Evolutionary conservation across 345 rosid species (phyloP).

Genomic region (Citrus sinensis): DVS_A1.0 CM039164.1:14916501-14917000

Average conservation of each 20-base stretch:
- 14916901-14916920: not conserved
- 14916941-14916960: not conserved
- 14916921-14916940: not conserved
- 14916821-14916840: not conserved
- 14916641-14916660: constrained; percentile 56
- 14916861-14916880: not conserved
- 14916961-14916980: not conserved
- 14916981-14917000: not conserved
- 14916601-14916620: constrained; percentile 79
- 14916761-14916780: constrained; percentile 47
- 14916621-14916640: constrained; percentile 78
- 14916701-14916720: constrained; percentile 83
- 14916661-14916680: constrained; percentile 72
- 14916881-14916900: not conserved
- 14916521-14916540: constrained; percentile 9
- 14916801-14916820: constrained; percentile 26
- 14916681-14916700: constrained; percentile 92
- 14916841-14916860: constrained; percentile 3
- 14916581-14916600: not conserved
- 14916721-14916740: constrained; percentile 86
- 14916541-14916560: not conserved
- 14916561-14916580: constrained; percentile 1
- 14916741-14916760: constrained; percentile 96
- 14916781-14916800: constrained; percentile 19
- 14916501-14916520: not conserved